Base-by-base conservation (phyloP, 441 rosid species). In the Biscutella laevigata region DNA sequence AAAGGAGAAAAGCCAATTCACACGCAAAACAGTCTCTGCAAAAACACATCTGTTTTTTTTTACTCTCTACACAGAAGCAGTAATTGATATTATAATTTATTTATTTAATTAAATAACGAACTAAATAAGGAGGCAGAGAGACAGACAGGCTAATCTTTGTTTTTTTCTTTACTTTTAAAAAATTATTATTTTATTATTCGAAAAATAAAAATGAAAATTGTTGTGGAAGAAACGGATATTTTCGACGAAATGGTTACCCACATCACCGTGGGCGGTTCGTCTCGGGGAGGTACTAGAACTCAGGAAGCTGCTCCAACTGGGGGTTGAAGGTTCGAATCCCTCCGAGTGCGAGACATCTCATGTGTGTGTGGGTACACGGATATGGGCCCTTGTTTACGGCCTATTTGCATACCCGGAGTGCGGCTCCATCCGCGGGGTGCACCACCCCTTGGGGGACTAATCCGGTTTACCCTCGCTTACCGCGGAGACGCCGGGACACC, bases 21-120 rank as follows among this genome's bases (percentile, higher is more conserved):
- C 57, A 63, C 61, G 62, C 62, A 63, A 53, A 62, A 55, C 62
- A 47, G 68, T 47, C 65, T 51, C 65, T 58, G 65, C 70, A n/a
- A 51, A 50, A 57, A 50, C 59, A 39, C 48, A 28, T 43, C 46
- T 65, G 60, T 66, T 44, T 58, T 59, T 55, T 62, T 66, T 58
- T 44, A 66, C 65, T 44, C 60, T 51, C 36, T 49, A 49, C 20
- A 44, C 2, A 58, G 59, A 49, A 51, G 60, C 52, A 58, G 44
- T 51, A 25, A 66, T 66, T 29, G 15, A 34, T n/a, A n/a, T n/a
- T n/a, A n/a, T n/a, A 21, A 25, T 7, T n/a, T 7, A 17, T 34
- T 4, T 14, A 20, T 19, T n/a, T n/a, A n/a, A n/a, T 4, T 15
- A 33, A 34, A 10, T 26, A 43, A 45, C 39, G 36, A 62, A 62